phyloP scores from a whole-genome alignment of 495 filamentous ascomycete species.

The Saxispiralis lemnorum region DNA sequence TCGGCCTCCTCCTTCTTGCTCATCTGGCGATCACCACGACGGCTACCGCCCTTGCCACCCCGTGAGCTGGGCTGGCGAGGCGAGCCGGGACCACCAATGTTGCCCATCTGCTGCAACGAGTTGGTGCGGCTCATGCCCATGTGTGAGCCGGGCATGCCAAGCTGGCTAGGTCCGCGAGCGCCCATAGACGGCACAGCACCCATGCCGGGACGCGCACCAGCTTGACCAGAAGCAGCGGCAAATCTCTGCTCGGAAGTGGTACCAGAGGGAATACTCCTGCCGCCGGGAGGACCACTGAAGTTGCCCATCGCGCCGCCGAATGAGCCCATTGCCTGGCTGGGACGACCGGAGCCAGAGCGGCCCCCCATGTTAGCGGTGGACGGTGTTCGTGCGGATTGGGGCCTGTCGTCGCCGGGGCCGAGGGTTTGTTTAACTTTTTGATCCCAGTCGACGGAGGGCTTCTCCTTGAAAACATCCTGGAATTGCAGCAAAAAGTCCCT shows the following conservation, averaged over 20 bases:
- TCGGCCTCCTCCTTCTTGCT: conserved; percentile 42
- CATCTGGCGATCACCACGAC: conserved; percentile 34
- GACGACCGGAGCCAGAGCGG: conserved; percentile 30
- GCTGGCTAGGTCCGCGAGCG: conserved; percentile 20
- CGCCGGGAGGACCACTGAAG: conserved; percentile 34
- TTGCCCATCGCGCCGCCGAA: conserved; percentile 48
- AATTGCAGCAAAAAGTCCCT: conserved; percentile 95
- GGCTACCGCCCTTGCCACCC: conserved; percentile 36
- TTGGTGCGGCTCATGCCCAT: conserved; percentile 32
- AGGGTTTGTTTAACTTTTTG: conserved; percentile 67
- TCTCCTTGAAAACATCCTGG: conserved; percentile 82
- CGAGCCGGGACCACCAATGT: conserved; percentile 31
- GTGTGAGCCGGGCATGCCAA: conserved; percentile 8
- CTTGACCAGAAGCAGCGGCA: conserved; percentile 30
- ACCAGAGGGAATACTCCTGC: conserved; percentile 43
- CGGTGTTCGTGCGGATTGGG: conserved; percentile 35
- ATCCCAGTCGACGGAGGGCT: conserved; percentile 82
- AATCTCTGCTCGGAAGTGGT: conserved; percentile 52
- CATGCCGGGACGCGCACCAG: conserved; percentile 30
- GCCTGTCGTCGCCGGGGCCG: conserved; percentile 41
- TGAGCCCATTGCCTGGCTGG: conserved; percentile 21
- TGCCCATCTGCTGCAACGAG: conserved; percentile 34
- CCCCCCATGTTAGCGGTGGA: conserved; percentile 28
- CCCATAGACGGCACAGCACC: conserved; percentile 42
- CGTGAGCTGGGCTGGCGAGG: conserved; percentile 26